Conservation (phyloP, 2,329 filamentous ascomycete species). For the Penicillium olsonii region DNA sequence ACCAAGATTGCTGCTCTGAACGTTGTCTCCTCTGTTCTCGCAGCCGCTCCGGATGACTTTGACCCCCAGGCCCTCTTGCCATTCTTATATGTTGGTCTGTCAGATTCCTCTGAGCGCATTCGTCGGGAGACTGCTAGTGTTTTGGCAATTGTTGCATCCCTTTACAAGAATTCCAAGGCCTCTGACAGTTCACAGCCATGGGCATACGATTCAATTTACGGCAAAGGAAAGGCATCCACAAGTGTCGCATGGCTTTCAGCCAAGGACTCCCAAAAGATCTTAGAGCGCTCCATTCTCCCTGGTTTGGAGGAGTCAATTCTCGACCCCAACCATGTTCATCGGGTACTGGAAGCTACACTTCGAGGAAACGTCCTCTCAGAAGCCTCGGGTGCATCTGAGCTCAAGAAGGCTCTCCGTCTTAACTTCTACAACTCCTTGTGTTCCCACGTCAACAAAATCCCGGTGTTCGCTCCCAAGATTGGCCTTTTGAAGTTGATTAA, state of each 20-base stretch:
- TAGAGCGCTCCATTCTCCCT: slow-evolving; percentile 69
- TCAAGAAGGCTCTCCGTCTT: slow-evolving; percentile 64
- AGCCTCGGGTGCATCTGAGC: slow-evolving; percentile 50
- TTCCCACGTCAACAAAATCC: slow-evolving; percentile 69
- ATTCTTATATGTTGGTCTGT: slow-evolving; percentile 73
- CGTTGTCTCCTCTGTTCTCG: slow-evolving; percentile 59
- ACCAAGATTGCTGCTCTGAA: slow-evolving; percentile 70
- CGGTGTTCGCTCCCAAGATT: slow-evolving; percentile 68
- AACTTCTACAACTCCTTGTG: slow-evolving; percentile 72
- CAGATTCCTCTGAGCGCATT: slow-evolving; percentile 74
- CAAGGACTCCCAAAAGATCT: slow-evolving; percentile 61
- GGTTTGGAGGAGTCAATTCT: slow-evolving; percentile 83
- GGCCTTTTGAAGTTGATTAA: slow-evolving; percentile 72
- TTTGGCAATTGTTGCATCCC: slow-evolving; percentile 56
- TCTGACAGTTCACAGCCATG: slow-evolving; percentile 50
- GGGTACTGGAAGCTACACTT: slow-evolving; percentile 62
- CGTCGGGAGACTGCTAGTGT: slow-evolving; percentile 73
- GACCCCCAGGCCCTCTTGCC: slow-evolving; percentile 83
- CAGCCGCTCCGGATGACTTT: slow-evolving; percentile 51
- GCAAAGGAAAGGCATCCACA: slow-evolving; percentile 50
- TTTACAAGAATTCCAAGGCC: slow-evolving; percentile 52
- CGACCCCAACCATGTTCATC: slow-evolving; percentile 70
- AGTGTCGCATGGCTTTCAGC: slow-evolving; percentile 59
- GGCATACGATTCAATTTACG: slow-evolving; percentile 68
- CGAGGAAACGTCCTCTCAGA: slow-evolving; percentile 48